Evolutionary conservation across 176 grass and related monocot species (phyloP).

Genomic region (Musa troglodytarum): DNA sequence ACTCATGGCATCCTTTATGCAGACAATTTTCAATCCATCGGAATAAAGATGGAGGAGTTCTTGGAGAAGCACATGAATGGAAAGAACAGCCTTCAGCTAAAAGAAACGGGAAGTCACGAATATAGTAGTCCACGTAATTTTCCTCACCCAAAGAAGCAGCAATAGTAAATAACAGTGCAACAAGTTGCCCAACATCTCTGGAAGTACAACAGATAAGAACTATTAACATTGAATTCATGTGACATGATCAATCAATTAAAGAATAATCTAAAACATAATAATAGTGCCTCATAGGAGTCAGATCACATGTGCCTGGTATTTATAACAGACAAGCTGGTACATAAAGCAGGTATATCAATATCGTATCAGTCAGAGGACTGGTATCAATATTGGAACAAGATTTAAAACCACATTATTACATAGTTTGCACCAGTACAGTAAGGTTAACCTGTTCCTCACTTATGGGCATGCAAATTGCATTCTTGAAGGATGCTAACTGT

Average conservation of each 20-base stretch:
- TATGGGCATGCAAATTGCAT: too few relatives aligned
- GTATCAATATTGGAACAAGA: too few relatives aligned
- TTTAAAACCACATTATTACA: too few relatives aligned
- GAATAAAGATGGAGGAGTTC: conserved; percentile 64
- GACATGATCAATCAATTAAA: neutral
- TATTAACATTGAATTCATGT: neutral
- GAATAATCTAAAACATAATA: neutral
- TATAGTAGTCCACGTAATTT: conserved; percentile 73
- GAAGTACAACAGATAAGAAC: conserved; percentile 25
- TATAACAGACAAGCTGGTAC: too few relatives aligned
- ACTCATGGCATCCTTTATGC: conserved; percentile 30
- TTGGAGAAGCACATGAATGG: conserved; percentile 32
- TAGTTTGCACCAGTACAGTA: too few relatives aligned
- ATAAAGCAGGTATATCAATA: too few relatives aligned
- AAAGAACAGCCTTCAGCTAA: conserved; percentile 45
- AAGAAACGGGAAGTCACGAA: conserved; percentile 68
- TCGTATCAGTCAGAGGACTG: too few relatives aligned
- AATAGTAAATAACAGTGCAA: conserved; percentile 53
- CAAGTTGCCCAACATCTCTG: conserved; percentile 73
- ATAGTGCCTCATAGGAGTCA: neutral
- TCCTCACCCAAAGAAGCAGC: conserved; percentile 61
- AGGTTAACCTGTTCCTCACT: neutral
- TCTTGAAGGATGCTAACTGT: too few relatives aligned
- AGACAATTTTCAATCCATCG: conserved; percentile 75
- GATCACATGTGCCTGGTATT: too few relatives aligned